phyloP scores from a whole-genome alignment of 1,139 yeast genomes.

The Geotrichum histeridarum region DNA sequence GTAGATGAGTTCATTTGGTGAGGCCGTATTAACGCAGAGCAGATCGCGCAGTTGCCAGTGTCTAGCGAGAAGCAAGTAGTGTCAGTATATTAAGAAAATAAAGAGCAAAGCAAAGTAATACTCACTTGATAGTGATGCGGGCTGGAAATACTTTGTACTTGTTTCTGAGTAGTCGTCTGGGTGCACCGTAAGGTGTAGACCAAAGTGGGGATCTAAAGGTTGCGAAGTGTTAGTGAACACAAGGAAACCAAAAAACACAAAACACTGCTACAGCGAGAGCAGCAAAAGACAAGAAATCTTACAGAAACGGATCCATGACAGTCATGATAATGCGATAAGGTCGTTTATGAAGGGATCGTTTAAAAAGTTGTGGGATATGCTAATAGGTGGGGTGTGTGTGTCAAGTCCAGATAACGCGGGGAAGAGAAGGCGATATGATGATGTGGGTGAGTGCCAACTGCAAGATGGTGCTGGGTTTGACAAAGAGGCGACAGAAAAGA shows the following conservation, averaged over 20 bases:
- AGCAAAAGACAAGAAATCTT: neutral
- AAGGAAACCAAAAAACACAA: neutral
- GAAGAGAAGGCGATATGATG: neutral
- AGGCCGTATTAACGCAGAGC: constrained; percentile 45
- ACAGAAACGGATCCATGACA: constrained; percentile 2
- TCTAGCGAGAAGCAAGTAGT: constrained; percentile 20
- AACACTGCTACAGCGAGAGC: too few species aligned
- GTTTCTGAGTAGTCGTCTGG: constrained; percentile 23
- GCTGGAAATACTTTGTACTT: constrained; percentile 27
- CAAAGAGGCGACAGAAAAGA: neutral
- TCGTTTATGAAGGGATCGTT: neutral
- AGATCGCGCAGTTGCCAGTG: constrained; percentile 91
- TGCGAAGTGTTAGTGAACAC: neutral
- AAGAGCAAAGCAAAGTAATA: constrained; percentile 1
- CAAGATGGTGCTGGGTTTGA: neutral
- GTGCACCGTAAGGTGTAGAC: constrained; percentile 16
- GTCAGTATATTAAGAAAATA: constrained; percentile 8
- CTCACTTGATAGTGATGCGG: constrained; percentile 31
- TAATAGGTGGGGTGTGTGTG: neutral
- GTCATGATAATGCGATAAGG: neutral
- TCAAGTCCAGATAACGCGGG: constrained; percentile 4
- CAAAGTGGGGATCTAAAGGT: constrained; percentile 9
- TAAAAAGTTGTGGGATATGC: neutral
- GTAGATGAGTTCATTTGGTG: constrained; percentile 43
- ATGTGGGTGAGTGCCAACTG: neutral